Base-by-base conservation (phyloP, 495 filamentous ascomycete genomes). In the Penicillium arizonense region DNA sequence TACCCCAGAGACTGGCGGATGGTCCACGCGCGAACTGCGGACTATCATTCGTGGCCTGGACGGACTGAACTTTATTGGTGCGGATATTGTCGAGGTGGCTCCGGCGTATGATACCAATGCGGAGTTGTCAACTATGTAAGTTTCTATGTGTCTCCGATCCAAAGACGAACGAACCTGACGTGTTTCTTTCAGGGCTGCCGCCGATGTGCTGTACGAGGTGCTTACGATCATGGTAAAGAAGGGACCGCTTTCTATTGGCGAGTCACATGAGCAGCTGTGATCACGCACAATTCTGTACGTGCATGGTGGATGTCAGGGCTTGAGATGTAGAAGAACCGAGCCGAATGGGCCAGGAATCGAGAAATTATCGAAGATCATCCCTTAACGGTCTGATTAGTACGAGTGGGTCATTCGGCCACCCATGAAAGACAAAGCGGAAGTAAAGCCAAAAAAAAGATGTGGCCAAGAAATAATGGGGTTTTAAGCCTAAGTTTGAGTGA, bases 1-100 rank as follows among this genome's bases (percentile, higher is more conserved):
- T 18, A 96, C 91, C 0, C 83, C 89, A 34, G 91, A 96, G 62
- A 89, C 89, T 0, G 91, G 91, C 23, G 91, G 91, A 1, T 96
- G 91, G 91, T 81, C 83, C 1, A 91, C 89, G 0, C 80, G 91
- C 39, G 91, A 96, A 62, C 71, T 91, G 11, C 73, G 87, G 10
- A 86, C 85, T 0, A 87, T 89, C 50, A 72, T 91, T 48, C 77
- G 87, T n/a, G 87, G 87, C 3, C 73, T 90, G 3, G 82, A 85
- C 26, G 88, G 86, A 1, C 64, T 96, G 45, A 88, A 90, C 49
- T 77, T 95, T 42, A 78, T 95, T 34, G 88, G 87, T 0, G 86
- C 87, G 0, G 90, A 95, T 69, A 82, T 91, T 16, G 88, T 91
- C 0, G 88, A 91, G 64, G 87, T 90, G 14, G 78, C 85, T 3